Evolutionary conservation across 352 stramenopile genomes (phyloP), one percentile per base, ranked within the genome.

Genomic region (Globisporangium middletonii): DNA sequence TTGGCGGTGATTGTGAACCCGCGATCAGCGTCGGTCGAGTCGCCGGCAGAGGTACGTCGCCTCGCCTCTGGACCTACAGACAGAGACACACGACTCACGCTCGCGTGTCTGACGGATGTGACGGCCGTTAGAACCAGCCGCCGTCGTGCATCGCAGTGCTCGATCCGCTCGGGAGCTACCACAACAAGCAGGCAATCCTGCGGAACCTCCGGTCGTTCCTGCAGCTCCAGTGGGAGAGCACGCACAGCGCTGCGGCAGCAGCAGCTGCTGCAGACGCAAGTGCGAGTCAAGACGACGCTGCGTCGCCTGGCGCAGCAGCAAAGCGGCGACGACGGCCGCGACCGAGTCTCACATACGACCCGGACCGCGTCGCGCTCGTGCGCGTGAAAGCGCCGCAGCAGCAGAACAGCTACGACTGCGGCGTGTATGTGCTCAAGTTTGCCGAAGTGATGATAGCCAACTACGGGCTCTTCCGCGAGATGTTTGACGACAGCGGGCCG

Each of bases 1-100:
- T 65, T 94, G 46, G 84, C 81, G 8, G 50, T 94, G 42, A 88
- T 94, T 43, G 55, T 92, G 27, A 92, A 92, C 35, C 84, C 84
- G 26, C 54, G 57, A 13, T 55, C 73, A 7, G 82, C 81, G 16
- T 75, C 67, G 18, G 64, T 65, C 15, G 60, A 76, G 18, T 19
- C 41, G 5, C 35, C 33, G 28, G 44, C 78, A 28, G 61, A 83
- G 59, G 74, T 81, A 56, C 13, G 54, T 37, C 18, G 23, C 11
- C 6, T 38, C 18, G 41, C 18, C 9, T 46, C 13, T 46, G 41
- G 41, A 15, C 16, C 41, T 23, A 9, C 7, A 9, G 2, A 38
- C 33, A 9, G 2, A 12, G 33, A 38, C 33, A 9, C 33, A 3
- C 9, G 33, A 9, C 41, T 9, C 18, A n/a, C 15, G 4, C 42